These are phyloP conservation scores for Aspergillus sp. DNA, from an alignment of 2,329 filamentous ascomycete genomes.

Conservation along the genomic window DNA sequence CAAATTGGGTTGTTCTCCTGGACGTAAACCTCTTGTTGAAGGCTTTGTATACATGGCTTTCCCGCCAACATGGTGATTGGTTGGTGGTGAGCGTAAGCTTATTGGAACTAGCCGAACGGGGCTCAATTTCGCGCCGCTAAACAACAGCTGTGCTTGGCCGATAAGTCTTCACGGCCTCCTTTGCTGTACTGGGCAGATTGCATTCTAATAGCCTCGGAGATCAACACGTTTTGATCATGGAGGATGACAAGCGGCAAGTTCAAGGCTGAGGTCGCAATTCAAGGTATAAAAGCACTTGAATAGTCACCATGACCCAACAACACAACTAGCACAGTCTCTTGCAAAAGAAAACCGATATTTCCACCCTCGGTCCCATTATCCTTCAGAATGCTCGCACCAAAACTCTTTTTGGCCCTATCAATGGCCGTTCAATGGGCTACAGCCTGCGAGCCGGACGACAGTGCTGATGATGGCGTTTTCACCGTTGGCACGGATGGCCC, in stretches of 20 bases:
- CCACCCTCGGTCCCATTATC: not conserved
- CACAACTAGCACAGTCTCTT: not conserved
- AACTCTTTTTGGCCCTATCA: not conserved
- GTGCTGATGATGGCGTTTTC: not conserved
- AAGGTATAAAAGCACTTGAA: not conserved
- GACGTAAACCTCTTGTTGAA: not conserved
- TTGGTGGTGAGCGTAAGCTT: not conserved
- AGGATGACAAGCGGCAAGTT: not conserved
- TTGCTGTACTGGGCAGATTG: not conserved
- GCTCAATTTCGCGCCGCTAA: slow-evolving; percentile 2
- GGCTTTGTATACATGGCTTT: not conserved
- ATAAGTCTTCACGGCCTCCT: not conserved
- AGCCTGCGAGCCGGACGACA: not conserved
- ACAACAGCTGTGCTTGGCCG: not conserved
- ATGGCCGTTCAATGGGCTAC: not conserved
- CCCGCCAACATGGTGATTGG: not conserved
- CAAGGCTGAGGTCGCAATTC: not conserved
- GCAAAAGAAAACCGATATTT: not conserved
- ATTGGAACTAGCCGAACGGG: not conserved
- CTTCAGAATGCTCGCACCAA: slow-evolving; percentile 1
- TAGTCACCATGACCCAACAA: not conserved
- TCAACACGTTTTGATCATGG: not conserved
- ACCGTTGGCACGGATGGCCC: slow-evolving; percentile 2
- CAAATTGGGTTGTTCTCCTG: not conserved
- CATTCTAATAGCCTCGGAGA: not conserved